Evolutionary conservation across 306 rosid genomes (phyloP), one percentile per base, ranked within the genome.

Genomic region (Acmispon strigosus): DNA sequence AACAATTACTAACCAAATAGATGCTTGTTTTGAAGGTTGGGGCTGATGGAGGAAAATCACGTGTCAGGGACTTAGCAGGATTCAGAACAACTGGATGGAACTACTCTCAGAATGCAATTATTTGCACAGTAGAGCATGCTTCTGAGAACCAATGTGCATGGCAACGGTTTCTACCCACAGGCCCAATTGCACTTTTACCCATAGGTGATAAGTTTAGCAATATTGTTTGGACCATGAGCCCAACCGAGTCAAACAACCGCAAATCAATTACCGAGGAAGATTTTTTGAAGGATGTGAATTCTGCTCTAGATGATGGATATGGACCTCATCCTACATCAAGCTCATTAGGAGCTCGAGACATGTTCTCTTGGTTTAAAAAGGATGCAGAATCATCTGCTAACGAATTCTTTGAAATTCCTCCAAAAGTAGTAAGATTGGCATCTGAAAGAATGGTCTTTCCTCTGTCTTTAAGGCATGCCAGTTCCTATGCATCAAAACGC

Each of bases 221-320:
- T 67, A 88, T 94, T 76, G 98, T 94, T 66, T 94, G 97, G 98
- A 94, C 95, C 50, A 90, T 94, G 97, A 89, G 78, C 63, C 95
- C 98, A 8, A 47, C 86, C 39, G 98, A 89, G 69, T 89, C 97
- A 37, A 48, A 56, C 11, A 51, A 78, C 53, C 84, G 88, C 44
- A 90, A 87, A 79, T 69, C 78, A 54, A 82, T 84, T 75, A 48
- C 53, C 0, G 88, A 70, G 76, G 92, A 83, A 62, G 87, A 66
- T 14, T 90, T 90, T 86, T 73, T 89, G 74, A 77, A 89, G 73
- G 89, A 84, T 19, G 76, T 86, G 41, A 90, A 89, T 73, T 50
- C 68, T 78, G 98, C 97, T 63, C 52, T 90, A 48, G 92, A 94
- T 82, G 54, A 83, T 77, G 90, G 97, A 70, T 76, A 81, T 51